Evolutionary conservation across 2,329 filamentous ascomycete genomes (phyloP), one percentile per base, ranked within the genome.

Genomic region (Penicillium brasilianum): DNA sequence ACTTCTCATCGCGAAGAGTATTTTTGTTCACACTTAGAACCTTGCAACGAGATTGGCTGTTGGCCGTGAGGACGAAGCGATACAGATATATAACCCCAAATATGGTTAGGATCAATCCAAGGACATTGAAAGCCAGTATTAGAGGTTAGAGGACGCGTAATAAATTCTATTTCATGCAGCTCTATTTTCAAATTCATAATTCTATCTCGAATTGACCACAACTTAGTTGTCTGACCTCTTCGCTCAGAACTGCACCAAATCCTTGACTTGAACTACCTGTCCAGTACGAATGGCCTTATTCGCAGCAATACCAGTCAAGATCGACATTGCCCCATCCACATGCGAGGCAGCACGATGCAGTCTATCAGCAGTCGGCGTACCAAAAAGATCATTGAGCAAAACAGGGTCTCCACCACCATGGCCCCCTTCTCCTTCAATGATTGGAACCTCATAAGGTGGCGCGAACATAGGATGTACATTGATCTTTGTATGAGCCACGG

Each of bases 331-430:
- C 0, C 86, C 86, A 61, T 88, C 85, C 4, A 87, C 68, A 67
- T 87, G 85, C 59, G 81, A 85, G 2, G 85, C 86, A 0, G 85
- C 85, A 1, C 85, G 77, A 73, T 81, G 81, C 59, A 81, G 81
- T 74, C 83, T 77, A 68, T 87, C 84, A 0, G 61, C 54, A 3
- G 46, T 55, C 0, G 37, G 55, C 3, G 82, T 80, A 0, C 85
- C 85, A 68, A 88, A 87, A 11, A 88, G 58, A 65, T 88, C 85
- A 34, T 83, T 80, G 34, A 88, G 68, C 55, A 88, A 64, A 0
- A 87, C 81, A 0, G 80, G 80, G 64, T 88, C 86, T 0, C 86
- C 86, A 2, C 86, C 86, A 1, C 86, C 86, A 59, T 88, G 86
- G 0, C 85, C 85, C 0, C 86, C 86, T 7, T 63, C 55, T 9